Conservation (phyloP, 495 filamentous ascomycete genomes). For the Neurospora sp. region DNA sequence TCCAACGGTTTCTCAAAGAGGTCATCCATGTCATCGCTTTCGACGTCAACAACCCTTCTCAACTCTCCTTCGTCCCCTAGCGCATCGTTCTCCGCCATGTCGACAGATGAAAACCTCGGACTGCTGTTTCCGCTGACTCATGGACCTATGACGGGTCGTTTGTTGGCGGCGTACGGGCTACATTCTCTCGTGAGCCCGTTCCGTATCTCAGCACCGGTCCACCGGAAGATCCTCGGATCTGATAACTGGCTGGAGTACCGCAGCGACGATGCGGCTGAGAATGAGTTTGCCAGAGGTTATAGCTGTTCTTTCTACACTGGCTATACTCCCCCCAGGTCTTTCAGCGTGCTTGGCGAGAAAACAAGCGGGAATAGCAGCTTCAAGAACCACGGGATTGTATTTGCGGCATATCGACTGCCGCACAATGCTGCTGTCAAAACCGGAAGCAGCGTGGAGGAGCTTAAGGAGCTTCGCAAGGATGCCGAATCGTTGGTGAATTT, state of each 20-base stretch:
- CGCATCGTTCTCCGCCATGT: background rate
- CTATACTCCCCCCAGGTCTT: conserved; percentile 6
- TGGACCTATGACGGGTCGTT: conserved; percentile 21
- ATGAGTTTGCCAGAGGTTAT: conserved; percentile 30
- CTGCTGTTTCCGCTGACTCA: background rate
- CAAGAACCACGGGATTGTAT: conserved; percentile 31
- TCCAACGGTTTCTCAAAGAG: background rate
- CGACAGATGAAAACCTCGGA: background rate
- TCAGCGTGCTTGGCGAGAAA: background rate
- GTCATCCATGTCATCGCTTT: conserved; percentile 2
- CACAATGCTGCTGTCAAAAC: background rate
- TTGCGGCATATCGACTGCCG: conserved; percentile 28
- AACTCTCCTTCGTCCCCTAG: background rate
- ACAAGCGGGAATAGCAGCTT: background rate
- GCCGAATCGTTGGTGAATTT: conserved; percentile 27
- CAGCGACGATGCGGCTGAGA: conserved; percentile 11
- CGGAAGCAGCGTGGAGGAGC: conserved; percentile 9
- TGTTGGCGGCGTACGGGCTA: conserved; percentile 32
- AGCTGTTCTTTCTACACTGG: conserved; percentile 30
- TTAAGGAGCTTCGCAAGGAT: conserved; percentile 19
- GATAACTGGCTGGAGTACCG: conserved; percentile 33
- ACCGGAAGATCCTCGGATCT: conserved; percentile 25
- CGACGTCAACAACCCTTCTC: conserved; percentile 1
- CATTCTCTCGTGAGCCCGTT: conserved; percentile 26
- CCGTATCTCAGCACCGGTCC: conserved; percentile 25